Evolutionary conservation across 371 early-diverging fungal genomes (phyloP).

Genomic region (Mortierella sp.): DNA sequence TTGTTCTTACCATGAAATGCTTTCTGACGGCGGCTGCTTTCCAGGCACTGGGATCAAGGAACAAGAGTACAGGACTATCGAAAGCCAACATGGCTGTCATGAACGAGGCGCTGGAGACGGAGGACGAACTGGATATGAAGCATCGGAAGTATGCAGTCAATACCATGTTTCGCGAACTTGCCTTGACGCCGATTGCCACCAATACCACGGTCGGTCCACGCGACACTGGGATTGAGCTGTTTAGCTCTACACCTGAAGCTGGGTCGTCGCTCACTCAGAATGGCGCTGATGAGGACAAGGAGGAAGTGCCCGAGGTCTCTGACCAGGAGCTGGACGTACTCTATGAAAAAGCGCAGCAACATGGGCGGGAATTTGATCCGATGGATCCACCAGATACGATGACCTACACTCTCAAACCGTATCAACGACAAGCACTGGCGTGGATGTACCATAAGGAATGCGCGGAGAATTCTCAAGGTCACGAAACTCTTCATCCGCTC

Average conservation of each 20-base stretch:
- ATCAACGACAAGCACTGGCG: slow-evolving; percentile 71
- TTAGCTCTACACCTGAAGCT: slow-evolving; percentile 30
- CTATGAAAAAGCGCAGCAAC: slow-evolving; percentile 70
- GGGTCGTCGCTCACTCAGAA: not conserved
- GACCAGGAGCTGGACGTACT: slow-evolving; percentile 69
- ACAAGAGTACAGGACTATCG: slow-evolving; percentile 2
- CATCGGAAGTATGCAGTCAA: slow-evolving; percentile 60
- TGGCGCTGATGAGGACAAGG: slow-evolving; percentile 28
- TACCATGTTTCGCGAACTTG: slow-evolving; percentile 56
- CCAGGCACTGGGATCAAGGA: slow-evolving; percentile 16
- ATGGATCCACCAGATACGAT: slow-evolving; percentile 65
- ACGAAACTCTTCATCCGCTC: slow-evolving; percentile 68
- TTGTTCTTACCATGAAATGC: slow-evolving; percentile 60
- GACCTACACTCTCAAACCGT: slow-evolving; percentile 66
- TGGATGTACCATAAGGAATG: slow-evolving; percentile 75
- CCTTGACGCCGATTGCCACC: slow-evolving; percentile 56
- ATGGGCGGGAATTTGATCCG: slow-evolving; percentile 63
- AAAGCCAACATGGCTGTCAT: slow-evolving; percentile 22
- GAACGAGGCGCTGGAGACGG: slow-evolving; percentile 49
- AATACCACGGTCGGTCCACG: slow-evolving; percentile 41
- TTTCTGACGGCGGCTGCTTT: slow-evolving; percentile 58
- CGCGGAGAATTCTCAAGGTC: slow-evolving; percentile 27
- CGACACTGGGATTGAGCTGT: slow-evolving; percentile 27
- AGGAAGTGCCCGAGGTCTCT: slow-evolving; percentile 63
- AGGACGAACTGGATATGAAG: slow-evolving; percentile 38